Conservation (phyloP, 257 asterid species). For the Verbascum thapsus region DNA sequence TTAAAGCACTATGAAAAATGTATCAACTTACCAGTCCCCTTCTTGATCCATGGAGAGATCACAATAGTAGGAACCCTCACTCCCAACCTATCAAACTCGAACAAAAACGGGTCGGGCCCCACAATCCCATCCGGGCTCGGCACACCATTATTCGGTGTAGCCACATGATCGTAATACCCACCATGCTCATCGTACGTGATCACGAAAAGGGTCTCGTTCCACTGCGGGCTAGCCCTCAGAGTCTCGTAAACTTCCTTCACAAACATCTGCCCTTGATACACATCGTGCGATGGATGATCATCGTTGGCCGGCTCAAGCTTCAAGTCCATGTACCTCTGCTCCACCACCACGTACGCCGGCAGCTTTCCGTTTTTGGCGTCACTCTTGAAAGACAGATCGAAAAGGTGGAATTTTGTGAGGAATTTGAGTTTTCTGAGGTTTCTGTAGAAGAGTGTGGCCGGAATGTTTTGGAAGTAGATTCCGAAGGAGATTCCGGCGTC, state of each 20-base stretch:
- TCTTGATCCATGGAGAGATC: constrained; percentile 75
- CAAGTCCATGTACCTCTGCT: constrained; percentile 82
- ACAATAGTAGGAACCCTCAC: constrained; percentile 80
- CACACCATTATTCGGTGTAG: constrained; percentile 66
- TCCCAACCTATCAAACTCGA: constrained; percentile 77
- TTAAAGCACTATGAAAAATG: no score
- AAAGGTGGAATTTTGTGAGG: constrained; percentile 54
- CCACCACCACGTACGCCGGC: constrained; percentile 78
- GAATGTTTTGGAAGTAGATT: constrained; percentile 77
- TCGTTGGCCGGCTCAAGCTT: constrained; percentile 72
- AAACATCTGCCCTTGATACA: constrained; percentile 74
- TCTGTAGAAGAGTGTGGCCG: constrained; percentile 70
- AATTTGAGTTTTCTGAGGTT: constrained; percentile 72
- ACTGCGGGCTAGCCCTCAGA: constrained; percentile 75
- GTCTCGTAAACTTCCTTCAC: constrained; percentile 96
- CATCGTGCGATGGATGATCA: constrained; percentile 95
- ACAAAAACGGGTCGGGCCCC: constrained; percentile 74
- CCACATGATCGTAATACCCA: constrained; percentile 77
- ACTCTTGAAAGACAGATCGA: constrained; percentile 50
- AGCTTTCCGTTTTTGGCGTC: constrained; percentile 68
- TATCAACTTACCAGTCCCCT: constrained; percentile 62
- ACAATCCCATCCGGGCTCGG: constrained; percentile 81
- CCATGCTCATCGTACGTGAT: constrained; percentile 98
- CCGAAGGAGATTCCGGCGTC: constrained; percentile 63
- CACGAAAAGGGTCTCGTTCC: constrained; percentile 68